Conservation (phyloP, 2,329 filamentous ascomycete genomes). For the Daldinia sp. region DNA sequence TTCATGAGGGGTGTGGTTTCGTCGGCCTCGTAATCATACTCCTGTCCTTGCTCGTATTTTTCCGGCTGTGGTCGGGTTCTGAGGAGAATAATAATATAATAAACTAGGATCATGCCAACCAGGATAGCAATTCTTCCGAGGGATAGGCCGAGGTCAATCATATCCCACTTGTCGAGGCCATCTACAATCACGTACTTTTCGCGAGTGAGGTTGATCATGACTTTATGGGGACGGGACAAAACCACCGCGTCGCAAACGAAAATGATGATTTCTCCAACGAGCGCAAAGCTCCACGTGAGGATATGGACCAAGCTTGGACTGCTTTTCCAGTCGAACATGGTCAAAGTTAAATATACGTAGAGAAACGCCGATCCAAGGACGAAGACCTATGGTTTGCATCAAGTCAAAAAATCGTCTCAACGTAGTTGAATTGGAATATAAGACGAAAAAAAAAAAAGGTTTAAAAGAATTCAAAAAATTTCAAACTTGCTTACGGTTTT, state of each 20-base stretch:
- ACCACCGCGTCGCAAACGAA: conserved; percentile 73
- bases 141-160: conserved; percentile 71
- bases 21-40: conserved; percentile 51
- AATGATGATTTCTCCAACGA: conserved; percentile 77
- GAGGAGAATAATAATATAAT: conserved; percentile 58
- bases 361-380: conserved; percentile 85
- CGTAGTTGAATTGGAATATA: background rate
- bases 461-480: too few relatives aligned
- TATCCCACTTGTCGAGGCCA: conserved; percentile 61
- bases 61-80: conserved; percentile 53
- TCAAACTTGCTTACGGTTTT: conserved; percentile 44
- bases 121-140: conserved; percentile 74
- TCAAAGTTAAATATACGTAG: conserved; percentile 85
- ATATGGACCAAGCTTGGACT: conserved; percentile 84
- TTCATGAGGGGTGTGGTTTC: conserved; percentile 72
- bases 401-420: conserved; percentile 8
- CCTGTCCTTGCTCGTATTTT: conserved; percentile 53
- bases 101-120: conserved; percentile 68
- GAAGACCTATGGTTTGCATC: conserved; percentile 70
- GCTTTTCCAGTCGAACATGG: conserved; percentile 82
- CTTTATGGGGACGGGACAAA: conserved; percentile 72
- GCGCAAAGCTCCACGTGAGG: conserved; percentile 76
- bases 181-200: conserved; percentile 52
- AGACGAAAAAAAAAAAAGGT: conserved; percentile 10
- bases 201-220: conserved; percentile 59